Conservation (phyloP, 495 filamentous ascomycete genomes). For the Margaritispora aquatica region DNA sequence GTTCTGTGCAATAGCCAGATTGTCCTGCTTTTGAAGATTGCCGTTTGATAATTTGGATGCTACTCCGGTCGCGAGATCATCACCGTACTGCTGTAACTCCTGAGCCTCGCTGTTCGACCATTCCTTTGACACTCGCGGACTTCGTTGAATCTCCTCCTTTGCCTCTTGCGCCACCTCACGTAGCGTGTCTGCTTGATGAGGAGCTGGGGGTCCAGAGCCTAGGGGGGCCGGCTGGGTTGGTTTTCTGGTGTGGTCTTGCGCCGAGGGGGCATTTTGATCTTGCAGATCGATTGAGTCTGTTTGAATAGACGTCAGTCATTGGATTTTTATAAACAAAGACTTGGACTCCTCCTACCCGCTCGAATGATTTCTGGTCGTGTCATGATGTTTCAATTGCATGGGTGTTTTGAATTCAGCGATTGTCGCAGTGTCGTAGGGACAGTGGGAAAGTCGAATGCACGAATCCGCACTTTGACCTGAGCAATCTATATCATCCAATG, state of each 20-base stretch:
- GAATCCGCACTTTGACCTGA: conserved; percentile 9
- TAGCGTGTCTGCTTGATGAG: conserved; percentile 80
- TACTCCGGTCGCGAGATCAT: conserved; percentile 38
- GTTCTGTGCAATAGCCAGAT: conserved; percentile 48
- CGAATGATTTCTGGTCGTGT: conserved; percentile 27
- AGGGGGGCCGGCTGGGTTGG: conserved; percentile 56
- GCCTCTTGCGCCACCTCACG: conserved; percentile 72
- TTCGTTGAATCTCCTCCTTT: conserved; percentile 51
- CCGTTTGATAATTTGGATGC: conserved; percentile 31
- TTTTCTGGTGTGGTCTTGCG: conserved; percentile 65
- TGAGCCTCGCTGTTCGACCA: conserved; percentile 38
- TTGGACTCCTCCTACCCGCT: conserved; percentile 15
- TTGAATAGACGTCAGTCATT: conserved; percentile 3
- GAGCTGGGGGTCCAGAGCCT: conserved; percentile 56
- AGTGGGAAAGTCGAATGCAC: conserved; percentile 11
- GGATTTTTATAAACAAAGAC: background rate
- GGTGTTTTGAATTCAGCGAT: background rate
- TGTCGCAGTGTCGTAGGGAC: background rate
- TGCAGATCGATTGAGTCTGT: conserved; percentile 95
- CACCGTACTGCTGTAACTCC: conserved; percentile 43
- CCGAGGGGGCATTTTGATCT: conserved; percentile 70
- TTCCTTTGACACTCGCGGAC: conserved; percentile 39
- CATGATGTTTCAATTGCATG: conserved; percentile 22
- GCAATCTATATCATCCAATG: conserved; percentile 1
- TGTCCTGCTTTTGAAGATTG: conserved; percentile 39